Evolutionary conservation across 202 grass and related monocot genomes (phyloP).

Genomic region (Sporobolus alterniflorus): DNA sequence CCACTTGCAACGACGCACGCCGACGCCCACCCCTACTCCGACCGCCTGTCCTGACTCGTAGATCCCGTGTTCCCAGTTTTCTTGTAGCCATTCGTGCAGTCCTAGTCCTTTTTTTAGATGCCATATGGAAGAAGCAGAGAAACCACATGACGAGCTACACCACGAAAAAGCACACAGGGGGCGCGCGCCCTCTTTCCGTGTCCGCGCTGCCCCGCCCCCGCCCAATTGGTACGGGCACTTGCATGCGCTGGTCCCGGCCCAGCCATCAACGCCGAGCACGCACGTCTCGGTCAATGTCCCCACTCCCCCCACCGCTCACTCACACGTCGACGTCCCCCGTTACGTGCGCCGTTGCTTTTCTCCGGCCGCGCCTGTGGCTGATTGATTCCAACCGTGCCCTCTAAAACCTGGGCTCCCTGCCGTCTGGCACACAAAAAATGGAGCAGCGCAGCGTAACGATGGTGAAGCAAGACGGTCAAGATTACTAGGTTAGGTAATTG

Average conservation of each 20-base stretch:
- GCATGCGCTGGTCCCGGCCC: constrained; percentile 31
- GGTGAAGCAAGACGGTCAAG: no score
- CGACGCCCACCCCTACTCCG: constrained; percentile 28
- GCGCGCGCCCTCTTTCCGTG: not conserved
- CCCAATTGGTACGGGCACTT: constrained; percentile 22
- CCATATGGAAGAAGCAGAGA: no score
- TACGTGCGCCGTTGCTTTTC: constrained; percentile 43
- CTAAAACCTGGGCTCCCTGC: not conserved
- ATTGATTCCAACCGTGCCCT: constrained; percentile 22
- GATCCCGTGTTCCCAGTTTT: not conserved
- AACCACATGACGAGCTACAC: not conserved
- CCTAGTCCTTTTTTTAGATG: no score
- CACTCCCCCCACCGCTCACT: constrained; percentile 39
- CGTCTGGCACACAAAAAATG: no score
- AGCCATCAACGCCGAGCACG: constrained; percentile 52
- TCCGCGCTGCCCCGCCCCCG: constrained; percentile 9
- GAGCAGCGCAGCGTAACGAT: no score
- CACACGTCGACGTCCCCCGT: constrained; percentile 38
- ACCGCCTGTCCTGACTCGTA: constrained; percentile 9
- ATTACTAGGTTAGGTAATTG: no score
- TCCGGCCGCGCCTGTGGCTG: not conserved
- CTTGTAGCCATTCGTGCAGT: not conserved
- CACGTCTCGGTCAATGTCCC: constrained; percentile 53
- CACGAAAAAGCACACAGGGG: not conserved
- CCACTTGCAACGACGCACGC: constrained; percentile 32